A percentile compares a stretch with the other conserved stretches of the same genome.
Evolutionary conservation across 306 rosid species (phyloP).

Genomic region (Pyrus bretschneideri): DNA sequence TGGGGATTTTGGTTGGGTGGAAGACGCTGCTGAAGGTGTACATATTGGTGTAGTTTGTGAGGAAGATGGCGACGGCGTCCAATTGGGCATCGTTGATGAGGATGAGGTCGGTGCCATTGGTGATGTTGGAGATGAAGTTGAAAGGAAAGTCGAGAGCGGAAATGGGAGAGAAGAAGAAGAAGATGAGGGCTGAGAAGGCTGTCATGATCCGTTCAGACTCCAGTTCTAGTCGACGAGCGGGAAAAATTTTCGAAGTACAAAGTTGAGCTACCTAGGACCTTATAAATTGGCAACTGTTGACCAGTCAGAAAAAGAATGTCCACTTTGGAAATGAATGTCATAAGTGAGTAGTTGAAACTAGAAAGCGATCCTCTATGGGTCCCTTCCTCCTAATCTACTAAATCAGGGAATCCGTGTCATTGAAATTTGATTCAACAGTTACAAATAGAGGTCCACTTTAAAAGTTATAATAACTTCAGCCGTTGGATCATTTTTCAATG

Average conservation of each 20-base stretch:
- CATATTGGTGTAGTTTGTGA: slow-evolving; percentile 60
- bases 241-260: not conserved
- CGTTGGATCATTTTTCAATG: too few relatives aligned
- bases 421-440: too few relatives aligned
- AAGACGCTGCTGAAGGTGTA: slow-evolving; percentile 55
- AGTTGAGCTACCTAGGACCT: too few relatives aligned
- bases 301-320: too few relatives aligned
- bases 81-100: slow-evolving; percentile 57
- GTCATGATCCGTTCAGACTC: slow-evolving; percentile 19
- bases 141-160: slow-evolving; percentile 43
- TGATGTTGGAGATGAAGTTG: slow-evolving; percentile 45
- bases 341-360: too few relatives aligned
- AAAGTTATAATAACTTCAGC: too few relatives aligned
- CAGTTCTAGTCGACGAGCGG: not conserved
- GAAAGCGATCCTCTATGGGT: too few relatives aligned
- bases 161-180: slow-evolving; percentile 11
- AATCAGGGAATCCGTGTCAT: too few relatives aligned
- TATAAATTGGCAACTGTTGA: too few relatives aligned
- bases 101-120: slow-evolving; percentile 40
- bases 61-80: slow-evolving; percentile 49
- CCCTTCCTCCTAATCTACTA: too few relatives aligned
- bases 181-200: not conserved
- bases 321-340: too few relatives aligned
- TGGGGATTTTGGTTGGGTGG: slow-evolving; percentile 31
- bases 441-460: too few relatives aligned